Percentiles rank a stretch among this genome's conserved stretches.
Evolutionary conservation across 2,329 filamentous ascomycete genomes (phyloP).

Genomic region (Trichophyton schoenleinii): DNA sequence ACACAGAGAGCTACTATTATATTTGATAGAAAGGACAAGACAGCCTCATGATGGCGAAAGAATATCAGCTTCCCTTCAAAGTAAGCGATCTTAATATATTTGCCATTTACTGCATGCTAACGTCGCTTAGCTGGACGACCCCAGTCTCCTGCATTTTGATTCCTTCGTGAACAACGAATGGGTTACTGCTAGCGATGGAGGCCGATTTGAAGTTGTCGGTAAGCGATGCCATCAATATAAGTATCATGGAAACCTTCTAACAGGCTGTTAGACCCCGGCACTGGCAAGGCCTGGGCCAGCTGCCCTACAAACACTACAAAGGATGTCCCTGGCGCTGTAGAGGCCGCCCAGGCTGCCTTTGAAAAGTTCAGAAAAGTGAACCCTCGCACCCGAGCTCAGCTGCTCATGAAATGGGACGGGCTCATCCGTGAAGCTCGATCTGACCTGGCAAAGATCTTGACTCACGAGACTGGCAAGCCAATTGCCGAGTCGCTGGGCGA

Average conservation of each 20-base stretch:
- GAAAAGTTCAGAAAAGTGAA: slow-evolving; percentile 47
- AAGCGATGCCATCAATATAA: background rate
- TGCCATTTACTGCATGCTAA: background rate
- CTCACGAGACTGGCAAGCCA: slow-evolving; percentile 84
- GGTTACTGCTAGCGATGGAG: slow-evolving; percentile 34
- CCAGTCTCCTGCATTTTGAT: slow-evolving; percentile 37
- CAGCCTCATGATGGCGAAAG: slow-evolving; percentile 18
- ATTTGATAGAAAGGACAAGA: background rate
- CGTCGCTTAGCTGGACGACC: slow-evolving; percentile 33
- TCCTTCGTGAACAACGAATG: slow-evolving; percentile 41
- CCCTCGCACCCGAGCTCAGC: slow-evolving; percentile 49
- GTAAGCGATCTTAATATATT: slow-evolving; percentile 15
- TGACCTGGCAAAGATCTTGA: slow-evolving; percentile 71
- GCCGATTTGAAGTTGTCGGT: slow-evolving; percentile 41
- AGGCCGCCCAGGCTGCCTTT: slow-evolving; percentile 50
- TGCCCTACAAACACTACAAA: slow-evolving; percentile 40
- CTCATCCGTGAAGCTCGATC: slow-evolving; percentile 51
- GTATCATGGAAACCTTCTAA: background rate
- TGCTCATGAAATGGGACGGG: slow-evolving; percentile 52
- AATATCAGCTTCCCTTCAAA: slow-evolving; percentile 29
- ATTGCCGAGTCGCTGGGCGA: slow-evolving; percentile 61
- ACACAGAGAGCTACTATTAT: background rate
- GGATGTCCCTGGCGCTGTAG: slow-evolving; percentile 50
- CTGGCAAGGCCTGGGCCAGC: slow-evolving; percentile 39
- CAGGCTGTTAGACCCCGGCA: slow-evolving; percentile 36